These are phyloP conservation scores for Sporothrix dimorphospora DNA, from an alignment of 2,329 filamentous ascomycete genomes.

Conservation along the genomic window DNA sequence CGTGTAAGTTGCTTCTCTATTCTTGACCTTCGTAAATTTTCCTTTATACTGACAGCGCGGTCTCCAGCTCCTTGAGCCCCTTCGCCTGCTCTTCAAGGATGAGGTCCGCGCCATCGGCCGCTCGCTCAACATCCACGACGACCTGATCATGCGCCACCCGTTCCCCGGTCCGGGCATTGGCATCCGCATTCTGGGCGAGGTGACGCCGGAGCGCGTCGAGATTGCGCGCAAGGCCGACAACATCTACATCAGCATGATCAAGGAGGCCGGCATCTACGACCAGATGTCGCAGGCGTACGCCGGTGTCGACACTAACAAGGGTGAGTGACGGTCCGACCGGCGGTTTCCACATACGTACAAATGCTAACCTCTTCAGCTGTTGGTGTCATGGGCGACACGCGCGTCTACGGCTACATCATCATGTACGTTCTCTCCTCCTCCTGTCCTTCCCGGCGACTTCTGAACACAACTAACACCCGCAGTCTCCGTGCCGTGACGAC, in stretches of 20 bases:
- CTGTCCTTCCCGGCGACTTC: background rate
- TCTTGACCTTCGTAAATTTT: background rate
- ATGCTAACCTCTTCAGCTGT: conserved; percentile 38
- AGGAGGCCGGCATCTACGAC: conserved; percentile 70
- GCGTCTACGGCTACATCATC: conserved; percentile 39
- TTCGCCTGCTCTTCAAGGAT: conserved; percentile 75
- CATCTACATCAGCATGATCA: conserved; percentile 79
- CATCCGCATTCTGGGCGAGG: conserved; percentile 81
- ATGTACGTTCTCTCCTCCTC: conserved; percentile 27
- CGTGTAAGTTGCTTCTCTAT: conserved; percentile 19
- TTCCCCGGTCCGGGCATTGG: conserved; percentile 59
- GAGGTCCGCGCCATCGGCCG: conserved; percentile 73
- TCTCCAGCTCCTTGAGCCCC: conserved; percentile 75
- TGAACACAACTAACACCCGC: conserved; percentile 15
- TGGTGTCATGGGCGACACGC: conserved; percentile 47
- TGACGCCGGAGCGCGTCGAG: conserved; percentile 76
- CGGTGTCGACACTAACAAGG: conserved; percentile 48
- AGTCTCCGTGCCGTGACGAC: conserved; percentile 52
- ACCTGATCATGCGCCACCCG: conserved; percentile 71
- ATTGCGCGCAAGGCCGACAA: conserved; percentile 77
- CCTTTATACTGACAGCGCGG: background rate
- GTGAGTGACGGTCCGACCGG: conserved; percentile 30
- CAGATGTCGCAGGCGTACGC: conserved; percentile 55
- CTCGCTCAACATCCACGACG: conserved; percentile 69
- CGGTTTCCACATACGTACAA: too few species aligned